phyloP scores from a whole-genome alignment of 805 yeast genomes.

The Candida verbasci region DNA sequence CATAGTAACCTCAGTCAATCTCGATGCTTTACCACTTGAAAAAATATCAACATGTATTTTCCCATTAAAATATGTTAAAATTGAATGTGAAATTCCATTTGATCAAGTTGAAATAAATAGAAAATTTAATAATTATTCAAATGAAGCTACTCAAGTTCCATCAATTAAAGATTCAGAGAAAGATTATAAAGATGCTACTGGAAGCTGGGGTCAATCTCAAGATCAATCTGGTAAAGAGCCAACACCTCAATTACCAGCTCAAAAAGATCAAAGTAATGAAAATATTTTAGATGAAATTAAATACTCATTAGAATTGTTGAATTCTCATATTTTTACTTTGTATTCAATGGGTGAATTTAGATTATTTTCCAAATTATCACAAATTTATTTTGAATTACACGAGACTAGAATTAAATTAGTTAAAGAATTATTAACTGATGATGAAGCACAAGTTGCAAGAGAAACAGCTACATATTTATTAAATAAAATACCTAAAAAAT shows the following conservation, averaged over 20 bases:
- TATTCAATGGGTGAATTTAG: conserved; percentile 68
- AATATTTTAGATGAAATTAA: conserved; percentile 46
- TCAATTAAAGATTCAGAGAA: conserved; percentile 28
- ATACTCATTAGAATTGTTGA: conserved; percentile 52
- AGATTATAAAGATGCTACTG: conserved; percentile 19
- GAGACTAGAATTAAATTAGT: conserved; percentile 52
- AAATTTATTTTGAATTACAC: conserved; percentile 53
- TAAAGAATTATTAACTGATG: conserved; percentile 48
- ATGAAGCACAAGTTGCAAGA: conserved; percentile 46
- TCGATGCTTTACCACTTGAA: conserved; percentile 60
- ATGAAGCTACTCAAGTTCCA: conserved; percentile 23
- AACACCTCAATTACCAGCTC: conserved; percentile 54
- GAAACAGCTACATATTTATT: conserved; percentile 50
- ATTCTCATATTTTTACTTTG: conserved; percentile 62
- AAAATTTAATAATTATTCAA: conserved; percentile 24
- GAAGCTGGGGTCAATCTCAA: conserved; percentile 10
- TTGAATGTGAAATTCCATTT: conserved; percentile 41
- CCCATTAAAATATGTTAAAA: conserved; percentile 52
- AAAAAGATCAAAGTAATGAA: conserved; percentile 9
- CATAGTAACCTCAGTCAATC: conserved; percentile 53
- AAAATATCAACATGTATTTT: conserved; percentile 52
- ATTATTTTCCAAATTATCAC: conserved; percentile 52
- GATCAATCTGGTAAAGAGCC: neutral
- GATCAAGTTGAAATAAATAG: conserved; percentile 21
- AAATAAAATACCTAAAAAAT: conserved; percentile 56